These are phyloP conservation scores for Bassia scoparia DNA, from an alignment of 148 eudicot species.

Conservation along the genomic window DNA sequence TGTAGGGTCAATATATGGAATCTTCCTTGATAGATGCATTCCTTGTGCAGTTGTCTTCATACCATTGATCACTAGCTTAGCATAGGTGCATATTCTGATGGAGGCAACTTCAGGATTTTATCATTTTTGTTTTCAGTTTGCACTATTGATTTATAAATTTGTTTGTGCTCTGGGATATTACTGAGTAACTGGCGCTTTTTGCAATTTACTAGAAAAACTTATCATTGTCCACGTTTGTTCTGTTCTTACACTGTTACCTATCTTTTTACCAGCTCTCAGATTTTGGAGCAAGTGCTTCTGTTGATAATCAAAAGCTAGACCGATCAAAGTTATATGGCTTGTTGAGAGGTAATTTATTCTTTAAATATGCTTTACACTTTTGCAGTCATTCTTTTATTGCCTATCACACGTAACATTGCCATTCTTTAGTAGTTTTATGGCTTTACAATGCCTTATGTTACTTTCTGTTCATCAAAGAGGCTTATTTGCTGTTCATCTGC, in stretches of 20 bases:
- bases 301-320: constrained; percentile 44
- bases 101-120: not conserved
- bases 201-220: not conserved
- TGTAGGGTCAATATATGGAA: not conserved
- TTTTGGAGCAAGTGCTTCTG: constrained; percentile 37
- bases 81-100: constrained; percentile 3
- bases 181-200: not conserved
- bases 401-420: too few species aligned
- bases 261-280: constrained; percentile 51
- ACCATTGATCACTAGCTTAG: not conserved
- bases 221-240: not conserved
- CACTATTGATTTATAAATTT: not conserved
- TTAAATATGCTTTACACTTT: not conserved
- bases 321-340: constrained; percentile 54
- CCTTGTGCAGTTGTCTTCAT: not conserved
- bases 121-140: not conserved
- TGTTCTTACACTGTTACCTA: constrained; percentile 12
- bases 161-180: not conserved
- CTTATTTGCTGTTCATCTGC: constrained; percentile 17
- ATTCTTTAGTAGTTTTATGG: not conserved
- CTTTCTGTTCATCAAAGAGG: not conserved
- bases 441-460: not conserved
- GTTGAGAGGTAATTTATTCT: constrained; percentile 49
- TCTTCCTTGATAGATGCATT: not conserved
- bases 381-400: not conserved